Conservation (phyloP, 805 yeast species). For the Tetrapisispora pingtungensis region DNA sequence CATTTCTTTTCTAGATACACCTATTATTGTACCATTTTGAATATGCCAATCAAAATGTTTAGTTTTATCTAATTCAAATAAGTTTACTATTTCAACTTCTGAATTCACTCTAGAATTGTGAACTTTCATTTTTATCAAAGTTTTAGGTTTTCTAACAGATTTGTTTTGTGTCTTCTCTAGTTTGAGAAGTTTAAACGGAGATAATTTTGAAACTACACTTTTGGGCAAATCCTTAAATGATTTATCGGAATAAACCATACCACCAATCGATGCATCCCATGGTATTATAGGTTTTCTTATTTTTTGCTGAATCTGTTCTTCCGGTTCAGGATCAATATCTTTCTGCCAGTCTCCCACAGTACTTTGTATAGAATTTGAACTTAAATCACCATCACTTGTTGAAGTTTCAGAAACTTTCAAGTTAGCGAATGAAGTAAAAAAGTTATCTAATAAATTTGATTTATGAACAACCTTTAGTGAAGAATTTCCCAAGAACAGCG, state of each 20-base stretch:
- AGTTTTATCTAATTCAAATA: slow-evolving; percentile 10
- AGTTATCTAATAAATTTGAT: slow-evolving; percentile 9
- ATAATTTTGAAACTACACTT: slow-evolving; percentile 27
- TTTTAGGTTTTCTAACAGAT: slow-evolving; percentile 34
- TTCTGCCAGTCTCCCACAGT: slow-evolving; percentile 14
- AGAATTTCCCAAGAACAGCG: slow-evolving; percentile 34
- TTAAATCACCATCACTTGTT: slow-evolving; percentile 2
- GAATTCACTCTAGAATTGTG: slow-evolving; percentile 28
- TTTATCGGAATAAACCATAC: slow-evolving; percentile 27
- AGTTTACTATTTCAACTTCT: slow-evolving; percentile 19
- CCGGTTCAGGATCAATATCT: slow-evolving; percentile 4
- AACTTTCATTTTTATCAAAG: slow-evolving; percentile 34
- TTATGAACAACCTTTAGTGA: slow-evolving; percentile 8
- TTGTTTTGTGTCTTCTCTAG: slow-evolving; percentile 63
- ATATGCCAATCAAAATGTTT: slow-evolving; percentile 1
- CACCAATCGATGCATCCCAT: slow-evolving; percentile 34
- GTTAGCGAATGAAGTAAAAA: slow-evolving; percentile 11
- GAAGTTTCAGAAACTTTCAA: slow-evolving; percentile 7
- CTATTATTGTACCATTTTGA: slow-evolving; percentile 2
- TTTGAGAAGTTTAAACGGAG: slow-evolving; percentile 39
- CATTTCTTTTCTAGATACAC: slow-evolving; percentile 2
- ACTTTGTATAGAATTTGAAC: slow-evolving; percentile 12
- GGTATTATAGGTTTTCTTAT: slow-evolving; percentile 27
- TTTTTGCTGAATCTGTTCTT: slow-evolving; percentile 2
- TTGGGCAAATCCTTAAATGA: slow-evolving; percentile 31